Evolutionary conservation across 2,329 filamentous ascomycete genomes (phyloP).

Genomic region (Chaetomium olivaceum): DNA sequence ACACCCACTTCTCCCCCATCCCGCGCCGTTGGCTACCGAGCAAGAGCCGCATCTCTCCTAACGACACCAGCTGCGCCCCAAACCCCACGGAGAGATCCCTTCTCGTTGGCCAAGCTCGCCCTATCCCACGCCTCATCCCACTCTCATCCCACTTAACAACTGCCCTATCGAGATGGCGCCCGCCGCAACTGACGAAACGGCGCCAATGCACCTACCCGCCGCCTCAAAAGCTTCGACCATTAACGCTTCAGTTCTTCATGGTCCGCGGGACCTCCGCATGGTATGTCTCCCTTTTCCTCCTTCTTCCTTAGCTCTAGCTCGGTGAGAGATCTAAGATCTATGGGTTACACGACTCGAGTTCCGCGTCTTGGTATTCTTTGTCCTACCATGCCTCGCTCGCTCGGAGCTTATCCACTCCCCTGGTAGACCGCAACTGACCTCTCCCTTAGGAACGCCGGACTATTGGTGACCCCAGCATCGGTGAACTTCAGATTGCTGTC

Average conservation of each 20-base stretch:
- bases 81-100: conserved; percentile 29
- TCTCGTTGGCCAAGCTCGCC: conserved; percentile 30
- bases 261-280: conserved; percentile 57
- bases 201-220: conserved; percentile 48
- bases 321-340: conserved; percentile 26
- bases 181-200: conserved; percentile 48
- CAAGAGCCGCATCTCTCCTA: conserved; percentile 25
- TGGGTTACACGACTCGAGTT: conserved; percentile 30
- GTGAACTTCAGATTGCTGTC: conserved; percentile 65
- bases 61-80: conserved; percentile 17
- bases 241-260: conserved; percentile 59
- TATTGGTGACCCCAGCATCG: conserved; percentile 48
- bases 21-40: conserved; percentile 19
- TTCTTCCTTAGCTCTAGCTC: conserved; percentile 11
- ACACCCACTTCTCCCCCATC: conserved; percentile 20
- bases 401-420: not conserved
- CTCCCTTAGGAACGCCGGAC: conserved; percentile 50
- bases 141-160: conserved; percentile 41
- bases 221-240: conserved; percentile 48
- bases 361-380: conserved; percentile 25
- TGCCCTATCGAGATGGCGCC: conserved; percentile 49
- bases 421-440: conserved; percentile 23
- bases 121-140: conserved; percentile 34
- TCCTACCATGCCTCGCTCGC: conserved; percentile 4
- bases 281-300: conserved; percentile 42